Evolutionary conservation across 2,329 filamentous ascomycete genomes (phyloP).

Genomic region (Aspergillus fructus): DNA sequence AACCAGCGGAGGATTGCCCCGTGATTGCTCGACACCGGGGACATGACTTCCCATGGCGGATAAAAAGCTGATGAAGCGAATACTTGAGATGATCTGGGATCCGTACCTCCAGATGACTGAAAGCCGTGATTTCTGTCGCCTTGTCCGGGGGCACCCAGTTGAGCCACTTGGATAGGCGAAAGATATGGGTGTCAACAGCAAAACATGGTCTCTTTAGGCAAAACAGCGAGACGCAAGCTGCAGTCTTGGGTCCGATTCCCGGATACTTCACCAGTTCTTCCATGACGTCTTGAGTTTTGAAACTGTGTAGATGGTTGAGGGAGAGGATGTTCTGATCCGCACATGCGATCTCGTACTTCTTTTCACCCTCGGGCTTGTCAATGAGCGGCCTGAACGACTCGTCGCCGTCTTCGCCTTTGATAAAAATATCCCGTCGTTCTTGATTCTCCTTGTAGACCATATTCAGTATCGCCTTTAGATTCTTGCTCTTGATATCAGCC

Average conservation of each 20-base stretch:
- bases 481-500: constrained; percentile 66
- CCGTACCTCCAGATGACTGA: constrained; percentile 59
- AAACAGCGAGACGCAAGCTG: constrained; percentile 64
- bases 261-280: constrained; percentile 58
- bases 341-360: constrained; percentile 57
- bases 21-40: constrained; percentile 62
- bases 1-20: constrained; percentile 59
- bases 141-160: constrained; percentile 57
- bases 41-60: constrained; percentile 63
- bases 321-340: constrained; percentile 63
- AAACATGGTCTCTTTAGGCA: constrained; percentile 64
- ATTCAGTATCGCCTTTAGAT: constrained; percentile 72
- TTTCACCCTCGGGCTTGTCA: constrained; percentile 48
- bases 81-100: constrained; percentile 65
- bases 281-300: constrained; percentile 59
- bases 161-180: constrained; percentile 61
- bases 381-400: constrained; percentile 19
- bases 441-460: constrained; percentile 70
- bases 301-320: constrained; percentile 59
- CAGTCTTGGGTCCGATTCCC: constrained; percentile 66
- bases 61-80: constrained; percentile 60
- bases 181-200: constrained; percentile 67
- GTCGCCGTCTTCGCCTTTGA: constrained; percentile 48
- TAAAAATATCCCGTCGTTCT: constrained; percentile 52
- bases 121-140: constrained; percentile 51